Evolutionary conservation across 2,329 filamentous ascomycete genomes (phyloP).

Genomic region (Diaporthe velutina): DNA sequence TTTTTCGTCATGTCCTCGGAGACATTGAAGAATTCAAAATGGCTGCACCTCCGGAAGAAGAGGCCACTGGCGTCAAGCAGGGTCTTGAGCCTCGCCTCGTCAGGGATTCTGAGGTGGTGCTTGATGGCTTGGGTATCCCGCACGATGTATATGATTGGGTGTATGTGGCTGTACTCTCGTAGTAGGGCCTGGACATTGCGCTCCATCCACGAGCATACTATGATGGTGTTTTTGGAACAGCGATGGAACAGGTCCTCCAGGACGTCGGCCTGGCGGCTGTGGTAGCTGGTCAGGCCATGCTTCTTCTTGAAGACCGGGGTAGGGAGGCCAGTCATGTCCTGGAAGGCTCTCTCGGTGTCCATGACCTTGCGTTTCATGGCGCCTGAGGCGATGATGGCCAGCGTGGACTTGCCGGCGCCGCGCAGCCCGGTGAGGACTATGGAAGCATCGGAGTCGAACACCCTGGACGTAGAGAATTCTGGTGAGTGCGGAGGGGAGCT

Average conservation of each 20-base stretch:
- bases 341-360: constrained; percentile 77
- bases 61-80: constrained; percentile 69
- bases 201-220: constrained; percentile 81
- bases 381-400: constrained; percentile 81
- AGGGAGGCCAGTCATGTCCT: constrained; percentile 72
- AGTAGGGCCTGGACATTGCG: constrained; percentile 71
- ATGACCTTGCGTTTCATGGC: constrained; percentile 77
- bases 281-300: constrained; percentile 73
- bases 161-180: constrained; percentile 70
- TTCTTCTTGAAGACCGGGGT: constrained; percentile 73
- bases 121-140: constrained; percentile 76
- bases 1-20: constrained; percentile 60
- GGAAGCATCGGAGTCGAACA: constrained; percentile 73
- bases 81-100: constrained; percentile 67
- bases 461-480: constrained; percentile 43
- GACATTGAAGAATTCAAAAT: constrained; percentile 83
- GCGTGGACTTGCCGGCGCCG: constrained; percentile 80
- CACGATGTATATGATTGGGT: constrained; percentile 79
- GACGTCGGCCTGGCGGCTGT: constrained; percentile 72
- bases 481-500: constrained; percentile 36
- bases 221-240: constrained; percentile 73
- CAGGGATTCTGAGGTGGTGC: constrained; percentile 69
- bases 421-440: constrained; percentile 80
- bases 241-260: constrained; percentile 70
- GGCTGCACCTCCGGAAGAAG: constrained; percentile 76